Base-by-base conservation (phyloP, 2,329 filamentous ascomycete genomes). In the Exophiala sp. region DNA sequence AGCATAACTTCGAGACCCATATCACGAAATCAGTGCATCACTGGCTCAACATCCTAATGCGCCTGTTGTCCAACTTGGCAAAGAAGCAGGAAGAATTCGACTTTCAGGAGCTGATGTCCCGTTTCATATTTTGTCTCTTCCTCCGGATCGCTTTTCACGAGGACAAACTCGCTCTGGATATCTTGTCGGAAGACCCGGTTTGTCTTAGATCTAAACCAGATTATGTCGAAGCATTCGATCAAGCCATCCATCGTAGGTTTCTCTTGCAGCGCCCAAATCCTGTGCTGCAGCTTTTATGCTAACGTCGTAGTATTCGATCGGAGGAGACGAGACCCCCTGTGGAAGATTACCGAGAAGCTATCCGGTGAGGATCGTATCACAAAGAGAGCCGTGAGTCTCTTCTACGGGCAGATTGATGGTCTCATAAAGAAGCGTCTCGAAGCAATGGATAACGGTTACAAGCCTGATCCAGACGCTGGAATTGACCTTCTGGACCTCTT, bases 401-500 rank as follows among this genome's bases (percentile, higher is more conserved):
- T 56, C 29, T 56, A 56, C n/a, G 21, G 11, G 18, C 35, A 56
- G 39, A 56, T 56, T 35, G 54, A 56, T 35, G 36, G 10, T 12
- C 49, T 56, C 9, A 56, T 56, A 44, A 39, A 52, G 33, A 56
- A 56, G 40, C 54, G 54, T 34, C 54, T 56, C 39, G 39, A 49
- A 9, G 32, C 36, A 18, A 56, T 52, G 34, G 41, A 40, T 8
- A 45, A 56, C 40, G 54, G 54, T 32, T 52, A 56, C 18, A 56
- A 56, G 16, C 49, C 54, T 32, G 40, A 52, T 21, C 49, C 49
- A 16, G 44, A 48, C 39, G 40, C 21, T 20, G 54, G 54, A 10
- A 49, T 56, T 14, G 54, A 56, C 39, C 54, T 56, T 46, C 34
- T 56, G 5, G 54, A 56, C 45, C 49, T 56, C 11, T 56, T 56